Evolutionary conservation across 2,329 filamentous ascomycete genomes (phyloP).

Genomic region (Fusarium pseudonygamai): DNA sequence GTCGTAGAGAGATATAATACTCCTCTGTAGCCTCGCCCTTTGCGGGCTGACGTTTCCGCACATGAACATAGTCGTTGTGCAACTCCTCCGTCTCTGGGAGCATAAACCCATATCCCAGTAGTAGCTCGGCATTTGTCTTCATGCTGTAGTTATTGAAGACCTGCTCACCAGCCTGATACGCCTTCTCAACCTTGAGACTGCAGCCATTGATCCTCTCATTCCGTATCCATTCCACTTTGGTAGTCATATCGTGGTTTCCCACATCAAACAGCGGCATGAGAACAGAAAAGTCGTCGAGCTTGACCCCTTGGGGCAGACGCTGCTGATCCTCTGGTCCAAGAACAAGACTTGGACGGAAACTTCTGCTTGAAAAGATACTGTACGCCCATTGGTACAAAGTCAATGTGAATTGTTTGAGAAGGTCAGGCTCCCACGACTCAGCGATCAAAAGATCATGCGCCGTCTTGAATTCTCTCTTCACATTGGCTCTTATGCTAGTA

Average conservation of each 20-base stretch:
- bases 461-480: slow-evolving; percentile 57
- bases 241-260: slow-evolving; percentile 73
- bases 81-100: slow-evolving; percentile 57
- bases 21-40: slow-evolving; percentile 47
- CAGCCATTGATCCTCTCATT: slow-evolving; percentile 52
- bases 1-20: slow-evolving; percentile 63
- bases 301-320: slow-evolving; percentile 44
- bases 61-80: slow-evolving; percentile 69
- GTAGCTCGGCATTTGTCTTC: slow-evolving; percentile 77
- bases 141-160: slow-evolving; percentile 77
- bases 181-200: slow-evolving; percentile 53
- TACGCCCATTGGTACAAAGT: slow-evolving; percentile 71
- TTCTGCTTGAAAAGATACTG: slow-evolving; percentile 71
- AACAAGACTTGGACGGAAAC: slow-evolving; percentile 70
- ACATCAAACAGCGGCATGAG: slow-evolving; percentile 77
- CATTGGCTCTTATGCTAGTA: slow-evolving; percentile 56
- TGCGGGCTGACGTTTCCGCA: slow-evolving; percentile 55
- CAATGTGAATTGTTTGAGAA: slow-evolving; percentile 52
- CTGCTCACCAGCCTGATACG: slow-evolving; percentile 62
- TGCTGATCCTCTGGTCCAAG: slow-evolving; percentile 49
- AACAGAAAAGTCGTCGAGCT: slow-evolving; percentile 70
- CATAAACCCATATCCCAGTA: slow-evolving; percentile 71
- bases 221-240: slow-evolving; percentile 68
- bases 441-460: slow-evolving; percentile 51
- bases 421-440: slow-evolving; percentile 36